These are phyloP conservation scores for Hamamelis virginiana DNA, from an alignment of 164 flowering plant genomes.

Conservation along the genomic window DNA sequence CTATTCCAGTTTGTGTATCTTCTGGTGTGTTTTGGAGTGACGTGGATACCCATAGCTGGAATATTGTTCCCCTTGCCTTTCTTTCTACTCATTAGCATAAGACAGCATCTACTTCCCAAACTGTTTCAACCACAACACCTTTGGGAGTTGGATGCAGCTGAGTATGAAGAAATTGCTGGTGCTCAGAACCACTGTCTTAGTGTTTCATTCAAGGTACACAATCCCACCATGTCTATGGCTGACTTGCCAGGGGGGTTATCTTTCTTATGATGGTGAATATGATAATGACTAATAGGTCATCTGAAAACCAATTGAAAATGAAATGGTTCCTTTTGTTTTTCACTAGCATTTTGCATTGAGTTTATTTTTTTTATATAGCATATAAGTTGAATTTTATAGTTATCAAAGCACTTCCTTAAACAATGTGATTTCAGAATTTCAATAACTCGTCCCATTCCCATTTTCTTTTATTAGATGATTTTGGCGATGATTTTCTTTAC, in stretches of 20 bases:
- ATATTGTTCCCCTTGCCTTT: conserved; percentile 45
- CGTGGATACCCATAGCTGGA: conserved; percentile 49
- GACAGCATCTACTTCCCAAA: conserved; percentile 44
- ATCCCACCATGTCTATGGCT: not conserved
- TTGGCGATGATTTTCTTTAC: too few species aligned
- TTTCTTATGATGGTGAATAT: not conserved
- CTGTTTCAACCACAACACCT: conserved; percentile 28
- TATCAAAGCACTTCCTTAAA: not conserved
- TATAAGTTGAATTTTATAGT: too few species aligned
- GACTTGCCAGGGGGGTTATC: not conserved
- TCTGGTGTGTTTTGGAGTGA: conserved; percentile 27
- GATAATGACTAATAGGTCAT: too few species aligned
- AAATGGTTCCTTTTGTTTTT: too few species aligned
- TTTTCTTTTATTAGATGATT: too few species aligned
- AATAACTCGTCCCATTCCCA: not conserved
- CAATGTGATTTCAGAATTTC: not conserved
- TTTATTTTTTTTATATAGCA: too few species aligned
- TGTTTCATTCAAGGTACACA: conserved; percentile 16
- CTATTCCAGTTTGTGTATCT: conserved; percentile 37
- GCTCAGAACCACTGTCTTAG: not conserved
- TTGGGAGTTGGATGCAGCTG: conserved; percentile 46
- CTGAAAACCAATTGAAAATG: not conserved
- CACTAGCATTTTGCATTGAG: too few species aligned
- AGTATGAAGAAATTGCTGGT: conserved; percentile 45
- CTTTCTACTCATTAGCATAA: conserved; percentile 39